Evolutionary conservation across 202 grass and related monocot genomes (phyloP), one percentile per base, ranked within the genome.

Genomic region (Miscanthus sacchariflorus): DNA sequence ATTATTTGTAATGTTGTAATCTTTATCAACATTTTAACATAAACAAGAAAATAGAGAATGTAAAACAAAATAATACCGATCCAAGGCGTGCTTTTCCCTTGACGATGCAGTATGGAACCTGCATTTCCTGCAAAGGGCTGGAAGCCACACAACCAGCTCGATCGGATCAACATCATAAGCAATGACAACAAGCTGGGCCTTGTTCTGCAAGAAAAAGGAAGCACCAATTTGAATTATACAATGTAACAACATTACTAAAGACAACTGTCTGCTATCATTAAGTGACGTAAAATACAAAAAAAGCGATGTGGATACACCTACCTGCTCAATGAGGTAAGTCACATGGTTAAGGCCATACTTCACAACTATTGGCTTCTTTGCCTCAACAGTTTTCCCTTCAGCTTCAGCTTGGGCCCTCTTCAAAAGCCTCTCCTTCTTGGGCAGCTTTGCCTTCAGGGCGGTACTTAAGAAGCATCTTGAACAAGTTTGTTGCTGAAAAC

Each of bases 301-400:
- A n/a, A n/a, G n/a, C n/a, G n/a, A n/a, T n/a, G n/a, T n/a, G n/a
- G n/a, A n/a, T n/a, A n/a, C n/a, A 4, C 6, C 4, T 65, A 39
- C 92, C 89, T 94, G 92, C 75, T 94, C 92, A 17, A 94, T 94
- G 80, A 94, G 92, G 71, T 91, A 94, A 0, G 92, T 94, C 23
- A 94, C 89, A 78, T 94, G 92, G 84, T 94, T 91, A 4, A 94
- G 92, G 24, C 89, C 92, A 78, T 91, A 94, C 81, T 94, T 94
- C 30, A 94, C 92, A 38, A 91, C 92, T 36, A 94, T 94, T 56
- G 92, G 92, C 40, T 94, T 94, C 77, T 94, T 94, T 9, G 84
- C 36, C 79, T 91, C 89, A 69, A 94, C 87, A 61, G 89, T 91
- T 82, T 94, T 94, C 21, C 92, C 92, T 80, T 94, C 92, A 7